phyloP scores from a whole-genome alignment of 768 basidiomycete species.

The Cytidiella melzeri region DNA sequence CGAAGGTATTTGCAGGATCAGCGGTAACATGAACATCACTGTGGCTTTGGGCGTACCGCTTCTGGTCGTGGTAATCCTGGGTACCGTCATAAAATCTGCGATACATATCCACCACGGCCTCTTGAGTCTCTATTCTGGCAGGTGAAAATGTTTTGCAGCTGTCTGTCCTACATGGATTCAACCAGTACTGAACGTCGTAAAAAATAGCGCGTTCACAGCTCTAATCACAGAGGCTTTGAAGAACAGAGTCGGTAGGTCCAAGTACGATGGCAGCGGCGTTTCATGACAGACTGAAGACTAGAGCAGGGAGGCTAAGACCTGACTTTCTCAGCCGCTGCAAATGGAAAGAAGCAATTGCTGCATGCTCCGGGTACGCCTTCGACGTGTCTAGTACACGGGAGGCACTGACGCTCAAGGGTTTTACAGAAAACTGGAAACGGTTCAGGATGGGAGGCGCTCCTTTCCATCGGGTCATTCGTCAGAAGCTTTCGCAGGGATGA shows the following conservation, averaged over 20 bases:
- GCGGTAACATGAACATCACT: constrained; percentile 39
- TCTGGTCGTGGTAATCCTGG: constrained; percentile 30
- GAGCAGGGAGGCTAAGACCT: constrained; percentile 46
- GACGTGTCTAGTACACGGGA: no score
- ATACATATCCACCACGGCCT: constrained; percentile 53
- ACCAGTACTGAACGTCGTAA: no score
- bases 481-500: constrained; percentile 60
- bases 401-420: no score
- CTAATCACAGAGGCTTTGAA: constrained; percentile 49
- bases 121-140: constrained; percentile 40
- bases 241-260: constrained; percentile 46
- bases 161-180: no score
- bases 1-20: constrained; percentile 47
- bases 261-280: no score
- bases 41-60: constrained; percentile 45
- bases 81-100: constrained; percentile 37
- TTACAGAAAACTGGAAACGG: constrained; percentile 27
- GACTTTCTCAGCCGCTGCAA: constrained; percentile 63
- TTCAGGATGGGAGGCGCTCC: constrained; percentile 50
- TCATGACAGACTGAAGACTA: no score
- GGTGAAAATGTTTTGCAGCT: constrained; percentile 24
- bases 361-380: constrained; percentile 53
- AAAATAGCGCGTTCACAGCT: constrained; percentile 42
- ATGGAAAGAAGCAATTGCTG: constrained; percentile 42
- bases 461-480: constrained; percentile 72